phyloP scores from a whole-genome alignment of 441 rosid genomes.

The Gossypium schwendimanii region DNA sequence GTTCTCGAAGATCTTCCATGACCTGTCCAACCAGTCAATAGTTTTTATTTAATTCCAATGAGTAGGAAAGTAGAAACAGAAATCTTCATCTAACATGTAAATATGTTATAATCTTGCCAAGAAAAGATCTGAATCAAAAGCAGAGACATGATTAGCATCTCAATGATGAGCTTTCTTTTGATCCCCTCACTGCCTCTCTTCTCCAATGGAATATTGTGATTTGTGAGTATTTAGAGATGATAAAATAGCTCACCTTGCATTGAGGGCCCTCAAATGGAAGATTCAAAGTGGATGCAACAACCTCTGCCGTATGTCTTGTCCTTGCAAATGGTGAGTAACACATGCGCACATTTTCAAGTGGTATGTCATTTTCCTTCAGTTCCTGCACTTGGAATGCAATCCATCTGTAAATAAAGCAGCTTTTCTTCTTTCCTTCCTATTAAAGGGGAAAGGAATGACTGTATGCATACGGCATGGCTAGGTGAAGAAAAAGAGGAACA shows the following conservation, averaged over 20 bases:
- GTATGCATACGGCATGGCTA: neutral
- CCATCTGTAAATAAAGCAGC: neutral
- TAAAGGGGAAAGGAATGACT: neutral
- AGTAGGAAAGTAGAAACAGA: neutral
- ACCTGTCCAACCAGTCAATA: slow-evolving; percentile 34
- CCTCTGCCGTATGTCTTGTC: slow-evolving; percentile 73
- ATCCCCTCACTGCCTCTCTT: neutral
- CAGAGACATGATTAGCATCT: neutral
- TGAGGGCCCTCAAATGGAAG: slow-evolving; percentile 71
- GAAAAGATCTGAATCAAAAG: neutral
- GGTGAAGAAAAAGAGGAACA: too few species aligned
- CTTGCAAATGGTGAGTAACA: slow-evolving; percentile 90
- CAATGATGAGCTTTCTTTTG: neutral
- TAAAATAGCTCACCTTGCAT: slow-evolving; percentile 46
- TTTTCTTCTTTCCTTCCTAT: neutral
- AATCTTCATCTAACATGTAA: neutral
- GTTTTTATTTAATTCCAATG: slow-evolving; percentile 7
- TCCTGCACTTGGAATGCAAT: slow-evolving; percentile 37
- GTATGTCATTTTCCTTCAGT: slow-evolving; percentile 46
- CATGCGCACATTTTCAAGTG: slow-evolving; percentile 55
- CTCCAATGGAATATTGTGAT: neutral
- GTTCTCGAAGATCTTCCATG: slow-evolving; percentile 76
- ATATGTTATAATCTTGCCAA: neutral
- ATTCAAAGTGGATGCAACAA: slow-evolving; percentile 58
- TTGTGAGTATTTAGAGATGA: neutral